Base-by-base conservation (phyloP, 2,329 filamentous ascomycete genomes). In the Trichoderma cornu-damae region DNA sequence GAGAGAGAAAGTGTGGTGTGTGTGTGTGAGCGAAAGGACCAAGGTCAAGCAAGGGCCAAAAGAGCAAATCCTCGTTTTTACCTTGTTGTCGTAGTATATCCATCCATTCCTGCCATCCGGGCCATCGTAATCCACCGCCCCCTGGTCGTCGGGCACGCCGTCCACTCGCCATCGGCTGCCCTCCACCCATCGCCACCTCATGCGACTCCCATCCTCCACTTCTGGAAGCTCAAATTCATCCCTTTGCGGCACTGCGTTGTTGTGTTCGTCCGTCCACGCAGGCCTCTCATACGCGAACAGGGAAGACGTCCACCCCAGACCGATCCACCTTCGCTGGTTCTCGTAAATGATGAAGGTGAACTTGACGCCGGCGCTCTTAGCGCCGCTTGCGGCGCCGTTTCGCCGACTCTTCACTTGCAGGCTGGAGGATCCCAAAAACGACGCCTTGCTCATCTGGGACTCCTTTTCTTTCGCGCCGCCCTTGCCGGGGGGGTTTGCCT, bases 31-130 rank as follows among this genome's bases (percentile, higher is more conserved):
- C 1, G 2, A 20, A 7, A 20, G 16, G n/a, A n/a, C n/a, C n/a
- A n/a, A n/a, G n/a, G n/a, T n/a, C 3, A 18, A 11, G 0, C 6
- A 30, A 32, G 11, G 48, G 11, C 16, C 3, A 16, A 8, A 11
- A 3, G 4, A 2, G 5, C 4, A 22, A 4, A 24, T 0, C 11
- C 8, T 18, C 64, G n/a, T n/a, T n/a, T 76, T 60, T 75, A 90
- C 90, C 85, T 96, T 96, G 70, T 93, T 97, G 68, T 99, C 94
- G 69, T 96, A 99, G 72, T 94, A 99, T 35, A 96, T 90, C 94
- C 94, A 99, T 1, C 92, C 94, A 64, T 86, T 82, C 66, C 75
- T 85, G 3, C 82, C 87, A 22, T 85, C 80, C 1, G 82, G 77
- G 2, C 77, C 77, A 55, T 84, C 82, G 61, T 81, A 82, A 59